A percentile compares a stretch with the other conserved stretches of the same genome.
phyloP scores from a whole-genome alignment of 495 filamentous ascomycete species.

The Podospora fimiseda region DNA sequence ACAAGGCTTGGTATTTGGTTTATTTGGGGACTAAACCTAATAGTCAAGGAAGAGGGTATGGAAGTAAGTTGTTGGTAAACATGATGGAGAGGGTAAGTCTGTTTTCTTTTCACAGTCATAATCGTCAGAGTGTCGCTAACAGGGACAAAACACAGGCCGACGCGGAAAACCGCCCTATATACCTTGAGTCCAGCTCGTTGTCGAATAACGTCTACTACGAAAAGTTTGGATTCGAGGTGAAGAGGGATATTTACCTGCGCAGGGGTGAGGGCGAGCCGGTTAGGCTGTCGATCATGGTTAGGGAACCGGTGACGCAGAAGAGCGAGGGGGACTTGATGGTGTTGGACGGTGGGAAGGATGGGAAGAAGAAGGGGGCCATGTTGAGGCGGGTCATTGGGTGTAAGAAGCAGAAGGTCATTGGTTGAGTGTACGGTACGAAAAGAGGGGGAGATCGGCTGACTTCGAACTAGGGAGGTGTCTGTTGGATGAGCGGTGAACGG shows the following conservation, averaged over 20 bases:
- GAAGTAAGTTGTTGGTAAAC: constrained; percentile 58
- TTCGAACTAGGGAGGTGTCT: background rate
- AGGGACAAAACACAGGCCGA: too few relatives aligned
- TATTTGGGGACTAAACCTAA: constrained; percentile 67
- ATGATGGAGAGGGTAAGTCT: constrained; percentile 53
- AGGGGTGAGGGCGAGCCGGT: constrained; percentile 51
- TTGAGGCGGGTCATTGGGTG: background rate
- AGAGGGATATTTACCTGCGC: constrained; percentile 52
- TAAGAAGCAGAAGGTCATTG: background rate
- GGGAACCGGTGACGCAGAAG: constrained; percentile 43
- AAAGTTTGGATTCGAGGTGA: constrained; percentile 60
- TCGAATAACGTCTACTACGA: constrained; percentile 63
- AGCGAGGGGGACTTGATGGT: too few relatives aligned
- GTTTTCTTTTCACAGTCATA: constrained; percentile 6
- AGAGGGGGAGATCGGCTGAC: too few relatives aligned
- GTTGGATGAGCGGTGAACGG: too few relatives aligned
- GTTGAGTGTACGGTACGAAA: background rate
- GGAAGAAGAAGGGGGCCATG: constrained; percentile 17
- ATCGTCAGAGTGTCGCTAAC: background rate
- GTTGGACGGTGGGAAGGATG: too few relatives aligned
- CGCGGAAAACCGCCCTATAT: constrained; percentile 53
- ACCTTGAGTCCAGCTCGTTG: constrained; percentile 67
- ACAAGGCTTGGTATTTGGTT: constrained; percentile 67
- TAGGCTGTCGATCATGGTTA: constrained; percentile 68
- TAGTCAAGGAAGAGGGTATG: constrained; percentile 62